Base-by-base conservation (phyloP, 257 asterid genomes). In the Penstemon eatonii region DNA sequence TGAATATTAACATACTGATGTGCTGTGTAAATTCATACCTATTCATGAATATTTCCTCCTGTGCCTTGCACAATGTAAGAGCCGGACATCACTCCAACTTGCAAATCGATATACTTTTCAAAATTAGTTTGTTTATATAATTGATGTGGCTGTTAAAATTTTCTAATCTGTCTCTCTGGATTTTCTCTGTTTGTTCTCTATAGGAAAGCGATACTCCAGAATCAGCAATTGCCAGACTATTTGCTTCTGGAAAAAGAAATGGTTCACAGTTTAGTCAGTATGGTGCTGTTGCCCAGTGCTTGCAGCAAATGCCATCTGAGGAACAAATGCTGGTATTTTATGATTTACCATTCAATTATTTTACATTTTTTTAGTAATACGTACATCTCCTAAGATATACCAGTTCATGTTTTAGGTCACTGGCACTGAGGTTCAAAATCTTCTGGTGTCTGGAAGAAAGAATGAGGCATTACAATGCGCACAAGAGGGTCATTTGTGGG, bases 401-500 rank as follows among this genome's bases (percentile, higher is more conserved):
- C 56, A 15, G 55, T 72, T 58, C 54, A 71, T 76, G 73, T 73
- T 69, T 68, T 69, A 94, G 97, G 90, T 77, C 65, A 80, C 96
- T 77, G 99, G 97, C 71, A 74, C 81, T 53, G 96, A 83, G 79
- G 91, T 94, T 75, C 99, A 94, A 84, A 82, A 74, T 74, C 95
- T 91, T 63, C 82, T 94, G 69, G 97, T 91, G 68, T 91, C 96
- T 75, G 99, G 99, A 67, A 94, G 91, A 75, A 94, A 91, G 84
- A 87, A 69, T 74, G 99, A 94, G 77, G 99, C 97, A 61, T 80
- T 94, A 69, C 89, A 84, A 60, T 74, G 87, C 84, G 99, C 99
- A 64, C 97, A 89, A 76, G 95, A 89, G 84, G 97, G 99, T 71
- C 97, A 89, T 68, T 70, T 94, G 81, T 94, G 99, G 99, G 96